Base-by-base conservation (phyloP, 495 filamentous ascomycete genomes). In the Pyrenula aspistea region DNA sequence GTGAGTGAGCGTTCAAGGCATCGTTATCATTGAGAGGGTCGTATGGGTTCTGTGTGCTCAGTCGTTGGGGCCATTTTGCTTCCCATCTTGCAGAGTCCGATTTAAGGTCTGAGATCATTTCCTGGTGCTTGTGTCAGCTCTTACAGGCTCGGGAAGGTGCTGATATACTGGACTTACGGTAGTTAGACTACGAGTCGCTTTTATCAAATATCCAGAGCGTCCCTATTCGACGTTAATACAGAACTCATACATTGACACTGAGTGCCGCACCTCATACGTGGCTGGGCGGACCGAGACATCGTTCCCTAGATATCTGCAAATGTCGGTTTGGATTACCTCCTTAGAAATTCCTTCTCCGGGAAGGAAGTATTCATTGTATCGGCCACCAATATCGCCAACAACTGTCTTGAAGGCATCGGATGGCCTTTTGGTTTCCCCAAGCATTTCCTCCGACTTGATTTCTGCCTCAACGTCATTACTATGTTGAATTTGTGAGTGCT, bases 251-350 rank as follows among this genome's bases (percentile, higher is more conserved):
- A 56, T 51, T 61, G 36, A 60, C 42, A 47, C 19, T 58, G 53
- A 63, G 60, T 61, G 60, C 71, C 82, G 65, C 74, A 91, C 89
- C 81, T 88, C 80, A 71, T 91, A 88, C 59, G 74, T 81, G 68
- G 88, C 89, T 57, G 90, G 91, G 68, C 87, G 83, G 62, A 93
- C 89, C 61, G 90, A 80, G 25, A 91, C 91, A 78, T 96, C 91
- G 65, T 88, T 88, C 61, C 90, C 91, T 57, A 96, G 82, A 67
- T 93, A 95, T 68, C 89, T 86, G 76, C 90, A 94, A 59, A 96
- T 93, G 73, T 96, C 90, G 67, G 90, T 86, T 66, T 89, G 88
- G 71, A 96, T 93, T 65, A 96, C 91, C 70, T 96, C 88, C 59
- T 91, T 82, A 70, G 88, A 86, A 69, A 96, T 96, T 64, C 90